Evolutionary conservation across 108 stramenopile species (phyloP).

Genomic region (Stephanodiscus minutulus): DNA sequence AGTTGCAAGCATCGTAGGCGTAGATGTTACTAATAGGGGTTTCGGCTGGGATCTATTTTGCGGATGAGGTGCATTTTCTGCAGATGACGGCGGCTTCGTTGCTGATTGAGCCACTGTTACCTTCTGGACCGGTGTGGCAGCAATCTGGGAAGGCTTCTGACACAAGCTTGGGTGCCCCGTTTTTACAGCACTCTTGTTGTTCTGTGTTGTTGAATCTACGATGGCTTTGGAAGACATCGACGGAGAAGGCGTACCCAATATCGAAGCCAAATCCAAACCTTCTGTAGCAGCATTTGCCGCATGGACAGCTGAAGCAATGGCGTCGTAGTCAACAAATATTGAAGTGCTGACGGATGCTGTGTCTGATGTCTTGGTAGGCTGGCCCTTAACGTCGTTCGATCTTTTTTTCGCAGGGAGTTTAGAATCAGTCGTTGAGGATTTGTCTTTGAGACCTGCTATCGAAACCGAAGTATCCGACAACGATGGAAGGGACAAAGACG

Average conservation of each 20-base stretch:
- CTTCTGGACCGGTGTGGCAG: background rate
- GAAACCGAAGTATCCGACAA: slow-evolving; percentile 49
- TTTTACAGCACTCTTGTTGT: background rate
- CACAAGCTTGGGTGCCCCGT: slow-evolving; percentile 2
- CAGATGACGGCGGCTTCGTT: background rate
- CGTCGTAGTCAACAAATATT: slow-evolving; percentile 76
- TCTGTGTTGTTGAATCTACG: slow-evolving; percentile 8
- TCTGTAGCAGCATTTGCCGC: slow-evolving; percentile 80
- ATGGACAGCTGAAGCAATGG: slow-evolving; percentile 73
- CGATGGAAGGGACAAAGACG: slow-evolving; percentile 66
- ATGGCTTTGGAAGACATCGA: slow-evolving; percentile 9
- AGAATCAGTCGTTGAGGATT: slow-evolving; percentile 12
- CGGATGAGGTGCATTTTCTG: slow-evolving; percentile 10
- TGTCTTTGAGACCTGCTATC: slow-evolving; percentile 30
- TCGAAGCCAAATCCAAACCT: slow-evolving; percentile 57
- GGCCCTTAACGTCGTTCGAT: background rate
- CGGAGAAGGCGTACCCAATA: slow-evolving; percentile 23
- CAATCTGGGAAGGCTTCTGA: slow-evolving; percentile 12
- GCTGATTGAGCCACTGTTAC: slow-evolving; percentile 5
- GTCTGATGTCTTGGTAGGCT: slow-evolving; percentile 12
- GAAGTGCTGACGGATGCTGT: slow-evolving; percentile 23
- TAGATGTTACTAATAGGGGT: background rate
- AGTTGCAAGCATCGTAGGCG: slow-evolving; percentile 1
- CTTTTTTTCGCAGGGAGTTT: slow-evolving; percentile 22
- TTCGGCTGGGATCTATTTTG: background rate